A percentile compares a stretch with the other conserved stretches of the same genome.
Evolutionary conservation across 1,139 yeast species (phyloP).

Genomic region (Hyphopichia buzzinii): DNA sequence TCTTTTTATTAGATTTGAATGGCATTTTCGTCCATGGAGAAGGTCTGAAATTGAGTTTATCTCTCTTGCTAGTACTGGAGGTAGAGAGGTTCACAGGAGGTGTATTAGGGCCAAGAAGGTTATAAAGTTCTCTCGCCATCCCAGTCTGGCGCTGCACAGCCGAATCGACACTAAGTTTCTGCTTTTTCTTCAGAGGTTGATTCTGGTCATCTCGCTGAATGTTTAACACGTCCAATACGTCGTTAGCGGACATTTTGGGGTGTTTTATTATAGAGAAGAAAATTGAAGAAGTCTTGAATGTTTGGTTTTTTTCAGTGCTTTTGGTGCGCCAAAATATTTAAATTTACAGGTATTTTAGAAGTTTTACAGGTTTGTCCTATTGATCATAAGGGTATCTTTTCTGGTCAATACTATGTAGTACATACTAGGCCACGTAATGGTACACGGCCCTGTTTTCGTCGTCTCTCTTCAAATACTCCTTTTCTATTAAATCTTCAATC

Average conservation of each 20-base stretch:
- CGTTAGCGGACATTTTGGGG: constrained; percentile 48
- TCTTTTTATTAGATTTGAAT: constrained; percentile 56
- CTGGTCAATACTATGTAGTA: no score
- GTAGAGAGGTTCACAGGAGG: constrained; percentile 74
- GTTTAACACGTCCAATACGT: constrained; percentile 76
- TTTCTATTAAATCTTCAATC: constrained; percentile 76
- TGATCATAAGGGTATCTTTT: no score
- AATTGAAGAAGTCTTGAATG: no score
- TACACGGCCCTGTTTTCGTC: constrained; percentile 59
- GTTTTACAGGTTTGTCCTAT: background rate
- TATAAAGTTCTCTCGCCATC: constrained; percentile 87
- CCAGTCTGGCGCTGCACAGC: constrained; percentile 59
- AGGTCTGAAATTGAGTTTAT: constrained; percentile 64
- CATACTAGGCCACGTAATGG: constrained; percentile 69
- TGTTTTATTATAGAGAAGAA: constrained; percentile 2
- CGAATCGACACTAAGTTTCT: constrained; percentile 23
- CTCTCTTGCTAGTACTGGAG: constrained; percentile 55
- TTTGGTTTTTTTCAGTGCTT: no score
- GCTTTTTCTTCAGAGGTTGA: constrained; percentile 40
- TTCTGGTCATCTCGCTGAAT: constrained; percentile 46
- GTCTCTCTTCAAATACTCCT: constrained; percentile 80
- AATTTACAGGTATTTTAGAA: no score
- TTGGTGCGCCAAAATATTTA: no score
- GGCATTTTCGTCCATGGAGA: constrained; percentile 78
- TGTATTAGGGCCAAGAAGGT: constrained; percentile 85